These are phyloP conservation scores for Ustilago hordei DNA, from an alignment of 1,284 basidiomycete species.

Conservation along the genomic window DNA sequence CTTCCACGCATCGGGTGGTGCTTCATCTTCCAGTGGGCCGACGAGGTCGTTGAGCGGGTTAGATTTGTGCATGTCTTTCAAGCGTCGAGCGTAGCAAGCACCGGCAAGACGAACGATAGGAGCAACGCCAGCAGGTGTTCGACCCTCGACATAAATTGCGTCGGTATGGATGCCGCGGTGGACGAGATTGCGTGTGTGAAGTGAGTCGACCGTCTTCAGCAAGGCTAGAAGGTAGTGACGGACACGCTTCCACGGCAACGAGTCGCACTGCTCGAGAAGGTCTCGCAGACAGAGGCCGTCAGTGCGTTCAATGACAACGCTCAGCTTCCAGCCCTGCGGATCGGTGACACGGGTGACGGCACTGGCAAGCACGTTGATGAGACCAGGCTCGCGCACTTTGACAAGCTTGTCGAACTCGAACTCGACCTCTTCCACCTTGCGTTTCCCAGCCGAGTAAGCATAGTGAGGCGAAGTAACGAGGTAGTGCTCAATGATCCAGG, in stretches of 20 bases:
- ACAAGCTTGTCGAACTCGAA: conserved; percentile 58
- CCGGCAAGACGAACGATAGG: conserved; percentile 38
- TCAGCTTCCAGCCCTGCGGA: conserved; percentile 54
- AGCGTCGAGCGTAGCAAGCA: conserved; percentile 53
- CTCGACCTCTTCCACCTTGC: conserved; percentile 66
- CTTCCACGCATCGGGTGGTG: conserved; percentile 55
- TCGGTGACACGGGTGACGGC: conserved; percentile 48
- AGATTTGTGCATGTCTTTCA: conserved; percentile 62
- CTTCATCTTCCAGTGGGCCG: conserved; percentile 23
- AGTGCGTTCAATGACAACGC: conserved; percentile 49
- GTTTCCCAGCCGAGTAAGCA: conserved; percentile 51
- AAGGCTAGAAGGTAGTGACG: conserved; percentile 50
- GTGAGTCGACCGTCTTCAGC: conserved; percentile 57
- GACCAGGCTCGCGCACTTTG: conserved; percentile 43
- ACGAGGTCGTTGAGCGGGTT: conserved; percentile 57
- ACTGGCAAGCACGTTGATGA: conserved; percentile 60
- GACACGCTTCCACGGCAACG: conserved; percentile 57
- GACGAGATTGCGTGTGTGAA: conserved; percentile 60
- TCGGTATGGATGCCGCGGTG: conserved; percentile 57
- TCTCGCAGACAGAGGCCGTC: conserved; percentile 39
- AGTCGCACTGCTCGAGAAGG: conserved; percentile 56
- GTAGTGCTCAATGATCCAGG: conserved; percentile 61
- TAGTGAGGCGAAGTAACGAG: conserved; percentile 61
- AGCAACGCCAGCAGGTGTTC: conserved; percentile 14
- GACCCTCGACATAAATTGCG: conserved; percentile 40